Evolutionary conservation across 1,284 basidiomycete species (phyloP).

Genomic region (Limonomyces culmigenus): DNA sequence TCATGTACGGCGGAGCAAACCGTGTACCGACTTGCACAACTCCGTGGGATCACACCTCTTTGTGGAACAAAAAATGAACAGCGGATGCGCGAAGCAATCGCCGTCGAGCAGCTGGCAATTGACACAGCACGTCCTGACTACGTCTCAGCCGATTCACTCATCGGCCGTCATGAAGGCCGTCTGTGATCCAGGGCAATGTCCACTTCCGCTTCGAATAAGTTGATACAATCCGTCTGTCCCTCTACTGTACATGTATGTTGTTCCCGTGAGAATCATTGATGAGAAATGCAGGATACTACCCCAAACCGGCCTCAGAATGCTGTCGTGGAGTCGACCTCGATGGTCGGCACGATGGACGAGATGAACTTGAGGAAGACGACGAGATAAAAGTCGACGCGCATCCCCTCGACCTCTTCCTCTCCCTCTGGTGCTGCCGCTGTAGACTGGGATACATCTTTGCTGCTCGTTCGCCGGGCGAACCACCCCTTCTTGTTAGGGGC

Average conservation of each 20-base stretch:
- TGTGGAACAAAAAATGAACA: constrained; percentile 42
- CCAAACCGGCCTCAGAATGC: constrained; percentile 64
- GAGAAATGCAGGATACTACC: no score
- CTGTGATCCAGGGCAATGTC: no score
- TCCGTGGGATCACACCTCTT: constrained; percentile 39
- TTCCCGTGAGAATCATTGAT: no score
- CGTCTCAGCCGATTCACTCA: no score
- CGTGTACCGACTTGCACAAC: constrained; percentile 50
- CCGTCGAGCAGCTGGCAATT: no score
- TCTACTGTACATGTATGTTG: no score
- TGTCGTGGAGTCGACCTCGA: constrained; percentile 86
- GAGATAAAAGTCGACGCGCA: constrained; percentile 90
- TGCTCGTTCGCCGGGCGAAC: constrained; percentile 51
- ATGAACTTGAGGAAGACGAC: constrained; percentile 98
- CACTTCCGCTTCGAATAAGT: no score
- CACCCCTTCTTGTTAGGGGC: constrained; percentile 53
- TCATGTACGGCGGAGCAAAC: constrained; percentile 45
- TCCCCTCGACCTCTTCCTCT: constrained; percentile 66
- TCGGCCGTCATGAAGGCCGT: no score
- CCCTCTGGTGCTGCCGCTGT: constrained; percentile 22
- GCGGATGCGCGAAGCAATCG: constrained; percentile 51
- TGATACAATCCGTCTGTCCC: no score
- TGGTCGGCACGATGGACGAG: constrained; percentile 85
- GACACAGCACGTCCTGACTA: no score
- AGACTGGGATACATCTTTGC: constrained; percentile 43